A percentile compares a stretch with the other conserved stretches of the same genome.
Evolutionary conservation across 257 asterid species (phyloP).

Genomic region (Solanum sejunctum): DNA sequence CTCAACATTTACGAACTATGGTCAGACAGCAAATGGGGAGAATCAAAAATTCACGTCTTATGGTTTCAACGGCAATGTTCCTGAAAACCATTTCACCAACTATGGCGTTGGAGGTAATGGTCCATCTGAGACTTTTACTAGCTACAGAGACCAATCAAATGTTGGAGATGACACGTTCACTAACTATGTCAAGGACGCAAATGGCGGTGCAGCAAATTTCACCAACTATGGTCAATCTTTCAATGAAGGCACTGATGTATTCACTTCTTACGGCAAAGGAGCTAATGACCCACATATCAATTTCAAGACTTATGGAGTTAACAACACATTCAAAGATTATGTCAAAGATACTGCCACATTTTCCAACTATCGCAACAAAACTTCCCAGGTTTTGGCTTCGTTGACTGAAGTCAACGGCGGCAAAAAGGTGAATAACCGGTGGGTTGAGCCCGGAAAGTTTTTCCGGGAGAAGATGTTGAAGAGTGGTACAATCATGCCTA

Average conservation of each 20-base stretch:
- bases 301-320: slow-evolving; percentile 51
- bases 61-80: slow-evolving; percentile 34
- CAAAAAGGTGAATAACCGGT: slow-evolving; percentile 20
- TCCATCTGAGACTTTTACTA: slow-evolving; percentile 36
- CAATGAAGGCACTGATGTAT: slow-evolving; percentile 68
- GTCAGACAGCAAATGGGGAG: slow-evolving; percentile 31
- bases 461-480: slow-evolving; percentile 62
- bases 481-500: slow-evolving; percentile 51
- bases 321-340: slow-evolving; percentile 59
- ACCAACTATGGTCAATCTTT: slow-evolving; percentile 52
- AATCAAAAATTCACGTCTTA: slow-evolving; percentile 47
- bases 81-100: slow-evolving; percentile 37
- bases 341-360: slow-evolving; percentile 31
- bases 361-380: slow-evolving; percentile 33
- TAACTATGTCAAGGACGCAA: slow-evolving; percentile 47
- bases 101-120: slow-evolving; percentile 51
- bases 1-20: slow-evolving; percentile 54
- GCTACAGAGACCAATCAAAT: slow-evolving; percentile 57
- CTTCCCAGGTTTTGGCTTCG: slow-evolving; percentile 6
- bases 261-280: slow-evolving; percentile 42
- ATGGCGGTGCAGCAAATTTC: slow-evolving; percentile 27
- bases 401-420: background rate
- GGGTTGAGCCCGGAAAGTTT: slow-evolving; percentile 86
- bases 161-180: slow-evolving; percentile 67
- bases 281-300: slow-evolving; percentile 10